These are phyloP conservation scores for Fusarium sp. DNA, from an alignment of 2,329 filamentous ascomycete genomes.

Conservation along the genomic window DNA sequence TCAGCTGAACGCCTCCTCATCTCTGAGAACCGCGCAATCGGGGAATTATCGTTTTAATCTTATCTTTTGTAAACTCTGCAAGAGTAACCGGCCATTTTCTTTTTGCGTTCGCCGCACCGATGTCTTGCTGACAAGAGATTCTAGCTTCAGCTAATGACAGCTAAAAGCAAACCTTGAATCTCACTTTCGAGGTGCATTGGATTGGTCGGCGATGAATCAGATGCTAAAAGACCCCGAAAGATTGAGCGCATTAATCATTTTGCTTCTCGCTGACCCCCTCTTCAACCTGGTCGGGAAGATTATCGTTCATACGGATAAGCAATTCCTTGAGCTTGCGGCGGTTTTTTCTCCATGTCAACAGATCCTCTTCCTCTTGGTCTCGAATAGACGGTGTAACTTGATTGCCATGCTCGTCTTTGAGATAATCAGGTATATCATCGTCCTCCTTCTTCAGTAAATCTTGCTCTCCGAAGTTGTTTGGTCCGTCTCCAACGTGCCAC, in stretches of 20 bases:
- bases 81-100: too few species aligned
- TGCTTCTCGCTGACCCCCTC: constrained; percentile 36
- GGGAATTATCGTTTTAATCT: not conserved
- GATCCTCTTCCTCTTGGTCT: constrained; percentile 64
- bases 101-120: not conserved
- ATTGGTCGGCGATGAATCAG: not conserved
- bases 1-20: not conserved
- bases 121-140: not conserved
- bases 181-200: constrained; percentile 4
- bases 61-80: too few species aligned
- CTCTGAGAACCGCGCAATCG: not conserved
- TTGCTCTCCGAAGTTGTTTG: constrained; percentile 55
- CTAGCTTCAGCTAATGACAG: not conserved
- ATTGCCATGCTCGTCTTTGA: constrained; percentile 64
- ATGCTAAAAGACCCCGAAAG: not conserved
- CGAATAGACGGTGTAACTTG: constrained; percentile 70
- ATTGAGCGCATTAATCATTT: not conserved
- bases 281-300: constrained; percentile 59
- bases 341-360: constrained; percentile 59
- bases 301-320: constrained; percentile 58
- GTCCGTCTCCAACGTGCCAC: constrained; percentile 72
- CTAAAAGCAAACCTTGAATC: constrained; percentile 22
- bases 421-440: constrained; percentile 60
- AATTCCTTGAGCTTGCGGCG: constrained; percentile 59
- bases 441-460: constrained; percentile 41